Evolutionary conservation across 2,329 filamentous ascomycete species (phyloP).

Genomic region (Rhynchosporium secalis): DNA sequence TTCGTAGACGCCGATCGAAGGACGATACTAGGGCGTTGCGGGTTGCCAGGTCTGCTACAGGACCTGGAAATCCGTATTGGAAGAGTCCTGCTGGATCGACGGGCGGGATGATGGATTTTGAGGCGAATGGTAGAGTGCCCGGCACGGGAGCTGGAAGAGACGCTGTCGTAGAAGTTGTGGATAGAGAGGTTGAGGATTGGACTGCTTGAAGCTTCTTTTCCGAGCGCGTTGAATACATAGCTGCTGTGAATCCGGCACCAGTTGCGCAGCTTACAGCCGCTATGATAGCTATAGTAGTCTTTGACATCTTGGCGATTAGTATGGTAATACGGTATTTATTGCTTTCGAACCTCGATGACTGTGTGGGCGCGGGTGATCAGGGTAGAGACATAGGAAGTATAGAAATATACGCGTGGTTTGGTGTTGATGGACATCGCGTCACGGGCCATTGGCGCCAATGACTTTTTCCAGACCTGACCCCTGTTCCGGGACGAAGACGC

Average conservation of each 20-base stretch:
- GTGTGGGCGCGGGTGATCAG: slow-evolving; percentile 26
- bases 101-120: slow-evolving; percentile 44
- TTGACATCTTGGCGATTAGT: slow-evolving; percentile 62
- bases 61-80: slow-evolving; percentile 90
- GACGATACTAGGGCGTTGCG: slow-evolving; percentile 78
- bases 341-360: slow-evolving; percentile 8
- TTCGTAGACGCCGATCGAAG: slow-evolving; percentile 87
- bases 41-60: slow-evolving; percentile 76
- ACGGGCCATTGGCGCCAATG: slow-evolving; percentile 17
- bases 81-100: slow-evolving; percentile 77
- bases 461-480: slow-evolving; percentile 9
- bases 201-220: slow-evolving; percentile 45
- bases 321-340: slow-evolving; percentile 29
- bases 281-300: slow-evolving; percentile 72
- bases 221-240: slow-evolving; percentile 62
- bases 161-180: slow-evolving; percentile 32
- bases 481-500: neutral
- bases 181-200: slow-evolving; percentile 33
- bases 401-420: slow-evolving; percentile 29
- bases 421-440: slow-evolving; percentile 26
- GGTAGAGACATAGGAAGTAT: slow-evolving; percentile 28
- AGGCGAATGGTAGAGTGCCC: slow-evolving; percentile 31
- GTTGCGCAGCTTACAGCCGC: slow-evolving; percentile 75
- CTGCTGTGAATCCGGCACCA: slow-evolving; percentile 70
- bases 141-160: slow-evolving; percentile 37